Evolutionary conservation across 1,139 yeast species (phyloP), one percentile per base, ranked within the genome.

Genomic region (Sugiyamaella pinicola): DNA sequence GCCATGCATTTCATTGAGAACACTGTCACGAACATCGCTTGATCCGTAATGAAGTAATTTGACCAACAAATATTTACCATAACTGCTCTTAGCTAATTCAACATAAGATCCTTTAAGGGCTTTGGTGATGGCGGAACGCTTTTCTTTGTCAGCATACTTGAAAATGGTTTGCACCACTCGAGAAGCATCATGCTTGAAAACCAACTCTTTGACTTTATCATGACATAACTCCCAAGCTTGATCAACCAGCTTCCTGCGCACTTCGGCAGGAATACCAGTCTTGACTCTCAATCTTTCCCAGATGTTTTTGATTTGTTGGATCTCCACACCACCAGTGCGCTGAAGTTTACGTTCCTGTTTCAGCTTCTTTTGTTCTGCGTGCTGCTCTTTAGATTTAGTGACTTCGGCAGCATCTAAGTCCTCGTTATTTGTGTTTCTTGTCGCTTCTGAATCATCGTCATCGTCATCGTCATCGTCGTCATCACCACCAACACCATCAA

Each of bases 251-350:
- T 85, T 85, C 57, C 85, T 87, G 69, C 97, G 84, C 33, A 85
- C 80, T 55, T 78, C 83, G 60, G 85, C 84, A 47, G 96, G 86
- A 43, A 90, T 78, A 19, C 96, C 87, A 58, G 82, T 84, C 64
- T 87, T 87, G 41, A 87, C 95, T 73, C 98, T 83, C 62, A 93
- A 76, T 69, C 82, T 83, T 73, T 91, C 98, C 99, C 99, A 93
- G 49, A 93, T 71, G 49, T 80, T 77, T 71, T 93, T 93, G 70
- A 93, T 89, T 61, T 83, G 82, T 69, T 88, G 91, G 51, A 93
- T 90, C 71, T 87, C 87, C 41, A 75, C 75, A 60, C 98, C 98
- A 19, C 95, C 80, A 66, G 87, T 89, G 74, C 96, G 84, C 65
- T 85, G 83, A 58, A 88, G 75, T 69, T 90, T 91, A 71, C 99